Conservation (phyloP, 2,329 filamentous ascomycete genomes). For the Hymenoscyphus linearis region DNA sequence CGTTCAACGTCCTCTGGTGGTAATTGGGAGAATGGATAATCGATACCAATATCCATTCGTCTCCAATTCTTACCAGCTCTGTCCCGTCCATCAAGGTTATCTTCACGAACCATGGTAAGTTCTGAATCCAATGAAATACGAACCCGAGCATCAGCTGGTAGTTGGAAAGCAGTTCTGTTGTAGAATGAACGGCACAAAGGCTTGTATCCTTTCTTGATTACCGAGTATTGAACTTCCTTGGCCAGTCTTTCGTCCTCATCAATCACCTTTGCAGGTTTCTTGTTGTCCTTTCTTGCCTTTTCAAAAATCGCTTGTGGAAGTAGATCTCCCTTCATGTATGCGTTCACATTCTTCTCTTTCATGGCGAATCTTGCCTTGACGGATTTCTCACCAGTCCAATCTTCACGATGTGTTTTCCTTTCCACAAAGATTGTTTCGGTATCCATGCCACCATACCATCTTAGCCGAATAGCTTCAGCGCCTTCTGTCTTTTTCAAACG, state of each 20-base stretch:
- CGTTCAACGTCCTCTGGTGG: slow-evolving; percentile 78
- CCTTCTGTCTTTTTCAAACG: slow-evolving; percentile 97
- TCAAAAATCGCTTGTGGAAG: slow-evolving; percentile 89
- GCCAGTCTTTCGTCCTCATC: slow-evolving; percentile 86
- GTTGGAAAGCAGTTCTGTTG: slow-evolving; percentile 95
- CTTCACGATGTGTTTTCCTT: slow-evolving; percentile 95
- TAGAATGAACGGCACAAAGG: slow-evolving; percentile 96
- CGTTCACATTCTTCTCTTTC: slow-evolving; percentile 97
- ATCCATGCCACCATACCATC: slow-evolving; percentile 98
- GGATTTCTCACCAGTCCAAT: slow-evolving; percentile 98
- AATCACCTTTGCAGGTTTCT: slow-evolving; percentile 89
- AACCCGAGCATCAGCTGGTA: slow-evolving; percentile 91
- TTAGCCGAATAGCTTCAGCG: slow-evolving; percentile 88
- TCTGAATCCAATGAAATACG: slow-evolving; percentile 97
- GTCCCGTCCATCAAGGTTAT: slow-evolving; percentile 77
- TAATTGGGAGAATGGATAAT: slow-evolving; percentile 88
- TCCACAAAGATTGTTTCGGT: slow-evolving; percentile 94
- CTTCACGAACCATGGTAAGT: slow-evolving; percentile 89
- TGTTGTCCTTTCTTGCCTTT: slow-evolving; percentile 91
- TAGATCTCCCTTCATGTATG: slow-evolving; percentile 78
- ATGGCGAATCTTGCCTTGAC: slow-evolving; percentile 93
- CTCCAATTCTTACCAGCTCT: slow-evolving; percentile 89
- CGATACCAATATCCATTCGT: slow-evolving; percentile 94
- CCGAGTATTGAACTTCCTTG: slow-evolving; percentile 87
- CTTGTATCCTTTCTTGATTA: slow-evolving; percentile 77